Evolutionary conservation across 768 basidiomycete genomes (phyloP).

Genomic region (Agrocybe praecox): DNA sequence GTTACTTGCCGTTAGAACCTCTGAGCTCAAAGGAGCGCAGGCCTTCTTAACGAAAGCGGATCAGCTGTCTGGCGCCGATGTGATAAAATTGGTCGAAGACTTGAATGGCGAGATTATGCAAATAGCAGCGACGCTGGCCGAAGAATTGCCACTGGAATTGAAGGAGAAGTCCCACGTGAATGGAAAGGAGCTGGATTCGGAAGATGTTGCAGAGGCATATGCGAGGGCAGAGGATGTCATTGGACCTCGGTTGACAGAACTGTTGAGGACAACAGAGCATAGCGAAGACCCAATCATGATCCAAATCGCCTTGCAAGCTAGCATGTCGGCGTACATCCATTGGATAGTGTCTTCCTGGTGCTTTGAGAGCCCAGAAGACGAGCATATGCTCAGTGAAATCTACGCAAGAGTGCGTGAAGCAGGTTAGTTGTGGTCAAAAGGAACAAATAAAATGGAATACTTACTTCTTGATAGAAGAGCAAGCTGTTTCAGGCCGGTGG

Average conservation of each 20-base stretch:
- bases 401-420: slow-evolving; percentile 41
- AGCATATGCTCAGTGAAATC: slow-evolving; percentile 44
- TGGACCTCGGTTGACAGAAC: slow-evolving; percentile 38
- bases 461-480: slow-evolving; percentile 38
- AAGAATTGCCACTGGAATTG: slow-evolving; percentile 30
- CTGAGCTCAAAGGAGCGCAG: slow-evolving; percentile 52
- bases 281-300: slow-evolving; percentile 41
- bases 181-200: slow-evolving; percentile 22
- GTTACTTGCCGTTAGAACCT: slow-evolving; percentile 41
- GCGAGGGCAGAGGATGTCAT: slow-evolving; percentile 32
- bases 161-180: background rate
- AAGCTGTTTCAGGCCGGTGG: slow-evolving; percentile 57
- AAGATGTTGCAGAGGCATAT: slow-evolving; percentile 26
- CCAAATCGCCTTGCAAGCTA: slow-evolving; percentile 47
- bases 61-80: slow-evolving; percentile 48
- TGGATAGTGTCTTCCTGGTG: slow-evolving; percentile 56
- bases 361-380: slow-evolving; percentile 49
- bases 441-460: background rate
- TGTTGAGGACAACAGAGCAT: slow-evolving; percentile 39
- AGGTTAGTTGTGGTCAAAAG: slow-evolving; percentile 33
- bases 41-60: slow-evolving; percentile 50
- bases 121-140: slow-evolving; percentile 50
- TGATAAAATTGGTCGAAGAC: slow-evolving; percentile 44
- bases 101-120: slow-evolving; percentile 57
- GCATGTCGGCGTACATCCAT: slow-evolving; percentile 46